Base-by-base conservation (phyloP, 2,329 filamentous ascomycete species). In the Biscogniauxia mediterranea region DNA sequence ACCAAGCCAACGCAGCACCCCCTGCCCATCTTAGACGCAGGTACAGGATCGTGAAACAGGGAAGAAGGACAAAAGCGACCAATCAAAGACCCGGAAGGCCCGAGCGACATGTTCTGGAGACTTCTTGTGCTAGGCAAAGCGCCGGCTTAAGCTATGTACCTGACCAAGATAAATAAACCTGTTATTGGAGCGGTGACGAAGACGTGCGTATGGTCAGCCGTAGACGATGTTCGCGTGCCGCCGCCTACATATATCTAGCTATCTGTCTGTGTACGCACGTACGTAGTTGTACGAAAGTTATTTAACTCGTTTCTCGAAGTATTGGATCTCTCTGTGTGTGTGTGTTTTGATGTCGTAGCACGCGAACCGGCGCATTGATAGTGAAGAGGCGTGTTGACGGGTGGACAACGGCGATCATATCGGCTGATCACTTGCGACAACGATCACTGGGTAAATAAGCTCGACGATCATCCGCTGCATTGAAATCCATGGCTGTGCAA, bases 1-100 rank as follows among this genome's bases (percentile, higher is more conserved):
- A 54, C 58, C 49, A 6, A 54, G 59, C 61, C 23, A 23, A 23
- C 5, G 23, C 23, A 23, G 5, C 23, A 2, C 28, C 28, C 68
- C 68, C 64, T 66, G 66, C 61, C 63, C 51, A 60, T 57, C 42
- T 59, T 66, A 68, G 61, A 73, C 66, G 72, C 71, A 74, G 72
- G 72, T 72, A 73, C 71, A 62, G 56, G 65, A 69, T 70, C 61
- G 71, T 73, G 71, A 72, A 71, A 74, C 72, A 62, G 54, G 32
- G 54, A 58, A 55, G 53, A 46, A 21, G 46, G 55, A 70, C 71
- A 73, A 73, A 69, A 54, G 60, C 38, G 6, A n/a, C 38, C 38
- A 46, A 46, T 46, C 17, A 46, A 55, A 59, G 28, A 28, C 52
- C 11, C 26, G 57, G 53, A 46, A n/a, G 11, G 17, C 13, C 21